Conservation (phyloP, 108 stramenopile genomes). For the Chaetoceros tenuissimus region DNA sequence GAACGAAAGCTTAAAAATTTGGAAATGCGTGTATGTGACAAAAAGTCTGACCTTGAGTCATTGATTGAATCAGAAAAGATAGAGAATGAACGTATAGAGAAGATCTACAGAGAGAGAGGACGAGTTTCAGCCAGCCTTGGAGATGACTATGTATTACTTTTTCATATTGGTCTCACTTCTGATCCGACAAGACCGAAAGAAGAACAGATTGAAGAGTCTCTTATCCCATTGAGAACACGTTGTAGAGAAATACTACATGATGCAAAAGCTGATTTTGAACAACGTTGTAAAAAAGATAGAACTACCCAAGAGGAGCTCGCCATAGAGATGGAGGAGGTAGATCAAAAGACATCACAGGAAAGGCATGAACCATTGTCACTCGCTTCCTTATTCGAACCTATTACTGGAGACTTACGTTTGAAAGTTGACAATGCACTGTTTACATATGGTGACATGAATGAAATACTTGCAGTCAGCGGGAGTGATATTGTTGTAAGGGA, state of each 20-base stretch:
- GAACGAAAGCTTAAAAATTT: no score
- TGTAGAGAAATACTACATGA: background rate
- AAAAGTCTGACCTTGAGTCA: no score
- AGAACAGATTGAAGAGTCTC: background rate
- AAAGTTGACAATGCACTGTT: constrained; percentile 43
- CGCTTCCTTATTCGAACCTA: constrained; percentile 43
- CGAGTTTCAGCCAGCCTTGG: background rate
- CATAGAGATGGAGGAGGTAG: constrained; percentile 14
- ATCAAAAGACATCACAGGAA: constrained; percentile 34
- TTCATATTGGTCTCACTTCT: background rate
- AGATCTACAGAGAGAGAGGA: background rate
- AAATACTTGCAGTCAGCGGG: constrained; percentile 46
- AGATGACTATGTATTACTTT: background rate
- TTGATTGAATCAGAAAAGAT: no score
- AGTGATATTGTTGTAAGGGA: constrained; percentile 59
- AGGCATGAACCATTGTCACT: no score
- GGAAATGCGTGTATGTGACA: no score
- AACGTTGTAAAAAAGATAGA: constrained; percentile 1
- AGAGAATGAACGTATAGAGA: background rate
- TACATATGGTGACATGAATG: constrained; percentile 26
- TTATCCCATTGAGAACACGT: background rate
- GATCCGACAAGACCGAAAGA: background rate
- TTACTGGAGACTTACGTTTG: constrained; percentile 46
- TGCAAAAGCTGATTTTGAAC: background rate
- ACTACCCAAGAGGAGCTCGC: constrained; percentile 15